These are phyloP conservation scores for Ophiocordyceps sinensis DNA, from an alignment of 2,329 filamentous ascomycete genomes.

Conservation along the genomic window DNA sequence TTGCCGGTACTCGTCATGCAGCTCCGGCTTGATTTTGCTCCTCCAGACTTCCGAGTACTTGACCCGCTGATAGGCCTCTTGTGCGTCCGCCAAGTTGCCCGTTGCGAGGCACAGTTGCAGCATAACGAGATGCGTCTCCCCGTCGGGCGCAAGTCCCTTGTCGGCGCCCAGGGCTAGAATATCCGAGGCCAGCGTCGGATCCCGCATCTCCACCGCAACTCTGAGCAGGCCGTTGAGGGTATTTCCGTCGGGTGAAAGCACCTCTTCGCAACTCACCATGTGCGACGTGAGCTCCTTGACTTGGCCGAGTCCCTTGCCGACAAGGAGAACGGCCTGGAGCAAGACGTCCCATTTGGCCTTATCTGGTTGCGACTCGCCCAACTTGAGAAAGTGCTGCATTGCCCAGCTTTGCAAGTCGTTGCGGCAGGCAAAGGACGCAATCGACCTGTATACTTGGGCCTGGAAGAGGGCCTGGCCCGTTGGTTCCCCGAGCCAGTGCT, in stretches of 20 bases:
- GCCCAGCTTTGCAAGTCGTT: constrained; percentile 49
- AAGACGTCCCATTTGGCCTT: constrained; percentile 57
- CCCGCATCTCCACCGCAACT: constrained; percentile 53
- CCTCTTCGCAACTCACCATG: constrained; percentile 48
- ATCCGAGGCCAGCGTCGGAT: constrained; percentile 59
- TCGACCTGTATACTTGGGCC: constrained; percentile 11
- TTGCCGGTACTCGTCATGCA: constrained; percentile 36
- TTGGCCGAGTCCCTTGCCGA: constrained; percentile 47
- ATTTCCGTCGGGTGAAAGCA: constrained; percentile 44
- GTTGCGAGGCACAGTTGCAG: constrained; percentile 63
- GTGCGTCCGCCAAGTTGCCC: constrained; percentile 57
- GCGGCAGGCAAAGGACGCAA: constrained; percentile 39
- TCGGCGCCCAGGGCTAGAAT: constrained; percentile 54
- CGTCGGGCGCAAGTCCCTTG: constrained; percentile 51
- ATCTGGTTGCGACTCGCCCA: constrained; percentile 29
- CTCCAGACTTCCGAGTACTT: constrained; percentile 18
- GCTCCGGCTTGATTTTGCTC: constrained; percentile 29
- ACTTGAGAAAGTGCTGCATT: constrained; percentile 38
- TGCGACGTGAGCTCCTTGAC: constrained; percentile 45
- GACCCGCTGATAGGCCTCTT: constrained; percentile 43
- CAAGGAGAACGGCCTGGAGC: constrained; percentile 56
- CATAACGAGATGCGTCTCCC: constrained; percentile 57
- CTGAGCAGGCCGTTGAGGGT: constrained; percentile 68
- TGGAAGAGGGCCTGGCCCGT: constrained; percentile 17
- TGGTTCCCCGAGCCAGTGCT: constrained; percentile 50